A percentile compares a stretch with the other conserved stretches of the same genome.
These are phyloP conservation scores for Trypanosoma caninum DNA, from an alignment of 208 protist species.

Conservation along the genomic window DNA sequence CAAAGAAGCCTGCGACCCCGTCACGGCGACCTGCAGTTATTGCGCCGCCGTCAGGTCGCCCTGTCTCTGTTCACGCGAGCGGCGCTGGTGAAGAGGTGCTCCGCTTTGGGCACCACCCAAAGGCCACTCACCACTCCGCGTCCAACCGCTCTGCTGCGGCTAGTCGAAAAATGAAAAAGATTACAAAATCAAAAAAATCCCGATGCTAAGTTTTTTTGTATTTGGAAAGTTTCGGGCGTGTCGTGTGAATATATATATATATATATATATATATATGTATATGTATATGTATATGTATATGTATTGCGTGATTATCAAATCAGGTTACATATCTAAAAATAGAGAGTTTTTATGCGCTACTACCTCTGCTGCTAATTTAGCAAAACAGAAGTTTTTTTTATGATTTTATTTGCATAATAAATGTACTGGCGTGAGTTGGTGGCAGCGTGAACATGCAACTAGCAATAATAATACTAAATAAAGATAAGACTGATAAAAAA, in stretches of 20 bases:
- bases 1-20: not conserved
- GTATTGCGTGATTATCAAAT: too few species aligned
- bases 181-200: conserved; percentile 13
- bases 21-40: not conserved
- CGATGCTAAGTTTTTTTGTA: conserved; percentile 5
- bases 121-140: not conserved
- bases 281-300: not conserved
- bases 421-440: too few species aligned
- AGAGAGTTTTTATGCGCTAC: too few species aligned
- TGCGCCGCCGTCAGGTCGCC: conserved; percentile 1
- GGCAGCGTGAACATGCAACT: too few species aligned
- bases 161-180: conserved; percentile 1
- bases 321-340: too few species aligned
- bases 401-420: too few species aligned
- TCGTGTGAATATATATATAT: too few species aligned
- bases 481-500: too few species aligned
- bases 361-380: not conserved
- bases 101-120: conserved; percentile 1
- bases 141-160: not conserved
- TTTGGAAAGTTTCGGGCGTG: too few species aligned
- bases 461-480: too few species aligned
- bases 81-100: conserved; percentile 17
- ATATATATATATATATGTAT: not conserved
- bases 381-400: too few species aligned
- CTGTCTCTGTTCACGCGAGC: conserved; percentile 2